Base-by-base conservation (phyloP, 192 early-diverging fungal species). In the Coemansia sp. region DNA sequence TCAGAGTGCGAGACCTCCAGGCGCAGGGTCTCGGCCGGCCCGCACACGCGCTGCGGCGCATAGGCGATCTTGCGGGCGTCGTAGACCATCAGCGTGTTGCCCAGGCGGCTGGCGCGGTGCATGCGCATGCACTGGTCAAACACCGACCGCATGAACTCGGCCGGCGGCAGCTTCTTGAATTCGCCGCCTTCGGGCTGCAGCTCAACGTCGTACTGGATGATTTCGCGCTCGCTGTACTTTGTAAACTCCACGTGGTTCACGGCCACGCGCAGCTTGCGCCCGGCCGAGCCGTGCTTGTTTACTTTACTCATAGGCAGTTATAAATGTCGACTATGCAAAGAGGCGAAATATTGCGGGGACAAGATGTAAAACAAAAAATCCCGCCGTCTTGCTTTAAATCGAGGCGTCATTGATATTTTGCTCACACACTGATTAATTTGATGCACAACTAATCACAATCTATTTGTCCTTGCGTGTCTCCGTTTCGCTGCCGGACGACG, bases 161-260 rank as follows among this genome's bases (percentile, higher is more conserved):
- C 59, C 11, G 65, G 62, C 29, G 72, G 78, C 38, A 71, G 72
- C 58, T 61, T 74, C 4, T 64, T 65, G 45, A 74, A 71, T 5
- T 47, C 41, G 17, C 65, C 65, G 14, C 38, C 25, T 48, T 64
- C 87, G 6, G 93, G 91, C 1, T 71, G 73, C 25, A 97, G 88
- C 0, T 82, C 83, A 11, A 98, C 82, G 75, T 94, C 92, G 77
- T 96, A 98, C 62, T 97, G 96, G 71, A 90, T 84, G n/a, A 98
- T 84, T 4, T 86, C 85, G 0, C 66, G 78, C 14, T 84, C 68
- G 3, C 89, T 87, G 12, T 91, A 84, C 22, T 82, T 77, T 25
- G 68, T 75, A 29, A 98, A 71, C 55, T 90, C 87, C 66, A 94
- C 92, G 65, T 91, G 92, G 76, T 98, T 98, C 21, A 84, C 77